phyloP scores from a whole-genome alignment of 2,329 filamentous ascomycete genomes.

The Colletotrichum liriopes region DNA sequence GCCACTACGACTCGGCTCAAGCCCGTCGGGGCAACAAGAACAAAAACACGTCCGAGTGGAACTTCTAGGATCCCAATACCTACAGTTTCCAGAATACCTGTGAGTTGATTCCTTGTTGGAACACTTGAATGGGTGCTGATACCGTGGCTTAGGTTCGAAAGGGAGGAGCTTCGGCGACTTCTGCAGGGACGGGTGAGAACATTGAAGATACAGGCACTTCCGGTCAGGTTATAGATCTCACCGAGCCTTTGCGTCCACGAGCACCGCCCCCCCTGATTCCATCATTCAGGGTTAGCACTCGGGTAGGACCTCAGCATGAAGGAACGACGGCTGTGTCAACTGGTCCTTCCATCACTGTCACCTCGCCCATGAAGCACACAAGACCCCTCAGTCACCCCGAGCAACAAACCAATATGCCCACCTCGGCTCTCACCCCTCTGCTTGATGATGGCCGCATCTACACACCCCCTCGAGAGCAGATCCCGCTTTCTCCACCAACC shows the following conservation, averaged over 20 bases:
- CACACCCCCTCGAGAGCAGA: constrained; percentile 15
- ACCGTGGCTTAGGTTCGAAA: not conserved
- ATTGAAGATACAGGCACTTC: not conserved
- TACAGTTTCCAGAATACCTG: not conserved
- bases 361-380: not conserved
- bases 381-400: not conserved
- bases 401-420: not conserved
- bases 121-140: not conserved
- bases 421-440: not conserved
- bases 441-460: not conserved
- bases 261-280: not conserved
- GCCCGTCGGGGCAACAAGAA: not conserved
- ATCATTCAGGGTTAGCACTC: not conserved
- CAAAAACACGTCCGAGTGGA: not conserved
- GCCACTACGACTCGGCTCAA: not conserved
- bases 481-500: not conserved
- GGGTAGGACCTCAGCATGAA: not conserved
- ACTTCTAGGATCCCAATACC: not conserved
- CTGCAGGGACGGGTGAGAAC: not conserved
- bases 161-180: no score
- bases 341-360: constrained; percentile 11
- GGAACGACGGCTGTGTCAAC: not conserved
- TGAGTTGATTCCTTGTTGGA: not conserved
- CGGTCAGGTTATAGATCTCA: not conserved
- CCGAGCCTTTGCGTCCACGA: not conserved